Evolutionary conservation across 2,329 filamentous ascomycete species (phyloP).

Genomic region (Pestalotiopsis sp.): DNA sequence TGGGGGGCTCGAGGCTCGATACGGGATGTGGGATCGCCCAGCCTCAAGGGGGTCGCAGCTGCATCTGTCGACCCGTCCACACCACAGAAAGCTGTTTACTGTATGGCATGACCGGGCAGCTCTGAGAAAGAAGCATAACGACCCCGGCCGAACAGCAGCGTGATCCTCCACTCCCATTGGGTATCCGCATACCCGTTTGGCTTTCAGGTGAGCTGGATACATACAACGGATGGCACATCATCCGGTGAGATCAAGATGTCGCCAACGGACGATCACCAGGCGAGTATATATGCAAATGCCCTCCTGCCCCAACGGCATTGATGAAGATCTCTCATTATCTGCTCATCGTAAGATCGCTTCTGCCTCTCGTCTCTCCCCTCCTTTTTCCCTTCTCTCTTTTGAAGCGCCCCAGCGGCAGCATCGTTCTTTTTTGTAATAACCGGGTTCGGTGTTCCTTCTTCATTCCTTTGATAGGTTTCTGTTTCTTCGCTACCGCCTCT

Average conservation of each 20-base stretch:
- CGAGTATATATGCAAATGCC: constrained; percentile 10
- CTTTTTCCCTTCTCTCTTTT: constrained; percentile 5
- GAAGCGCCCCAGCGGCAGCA: constrained; percentile 14
- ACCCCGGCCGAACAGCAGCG: background rate
- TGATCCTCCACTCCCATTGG: background rate
- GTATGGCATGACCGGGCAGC: background rate
- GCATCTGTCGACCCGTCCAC: background rate
- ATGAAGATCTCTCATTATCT: constrained; percentile 7
- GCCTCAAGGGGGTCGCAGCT: background rate
- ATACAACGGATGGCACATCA: constrained; percentile 11
- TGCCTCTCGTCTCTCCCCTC: constrained; percentile 4
- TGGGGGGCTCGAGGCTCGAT: background rate
- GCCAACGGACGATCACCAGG: constrained; percentile 1
- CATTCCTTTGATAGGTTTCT: constrained; percentile 28
- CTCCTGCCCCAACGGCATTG: background rate
- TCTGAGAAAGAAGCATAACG: background rate
- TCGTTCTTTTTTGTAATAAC: constrained; percentile 19
- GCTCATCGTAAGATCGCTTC: constrained; percentile 8
- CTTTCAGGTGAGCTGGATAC: background rate
- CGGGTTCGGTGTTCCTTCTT: constrained; percentile 7
- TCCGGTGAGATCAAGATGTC: constrained; percentile 11
- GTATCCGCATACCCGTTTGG: background rate
- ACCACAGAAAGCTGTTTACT: background rate
- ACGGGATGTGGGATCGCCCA: background rate
- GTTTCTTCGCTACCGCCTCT: constrained; percentile 27